A percentile compares a stretch with the other conserved stretches of the same genome.
These are phyloP conservation scores for Mortierella polycephala DNA, from an alignment of 371 early-diverging fungal species.

Conservation along the genomic window DNA sequence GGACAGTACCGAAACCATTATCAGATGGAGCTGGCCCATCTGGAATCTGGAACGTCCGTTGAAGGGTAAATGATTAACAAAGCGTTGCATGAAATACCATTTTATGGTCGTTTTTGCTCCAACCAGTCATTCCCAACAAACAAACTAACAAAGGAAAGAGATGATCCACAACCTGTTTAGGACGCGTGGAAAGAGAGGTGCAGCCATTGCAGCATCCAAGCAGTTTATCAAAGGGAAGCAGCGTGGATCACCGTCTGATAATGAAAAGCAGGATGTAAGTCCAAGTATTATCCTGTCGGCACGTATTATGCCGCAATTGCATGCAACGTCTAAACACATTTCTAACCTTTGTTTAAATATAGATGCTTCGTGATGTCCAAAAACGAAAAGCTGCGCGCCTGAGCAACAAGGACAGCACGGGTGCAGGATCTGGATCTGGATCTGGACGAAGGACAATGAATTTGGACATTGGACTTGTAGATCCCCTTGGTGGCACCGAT, in stretches of 20 bases:
- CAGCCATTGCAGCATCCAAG: conserved; percentile 65
- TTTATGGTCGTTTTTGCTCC: too few species aligned
- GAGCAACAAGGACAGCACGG: conserved; percentile 21
- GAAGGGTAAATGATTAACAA: conserved; percentile 36
- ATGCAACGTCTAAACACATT: too few species aligned
- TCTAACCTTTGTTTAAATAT: background rate
- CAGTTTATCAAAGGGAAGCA: conserved; percentile 59
- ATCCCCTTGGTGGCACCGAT: conserved; percentile 25
- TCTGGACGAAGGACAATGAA: conserved; percentile 14
- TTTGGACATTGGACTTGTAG: conserved; percentile 32
- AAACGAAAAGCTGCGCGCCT: conserved; percentile 36
- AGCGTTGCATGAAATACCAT: too few species aligned
- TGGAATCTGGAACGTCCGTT: conserved; percentile 51
- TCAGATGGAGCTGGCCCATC: conserved; percentile 59
- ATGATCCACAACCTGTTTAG: background rate
- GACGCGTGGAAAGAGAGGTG: conserved; percentile 67
- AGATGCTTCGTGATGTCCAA: conserved; percentile 45
- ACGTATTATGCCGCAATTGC: too few species aligned
- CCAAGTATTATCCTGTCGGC: conserved; percentile 14
- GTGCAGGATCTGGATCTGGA: conserved; percentile 16
- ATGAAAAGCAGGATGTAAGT: conserved; percentile 59
- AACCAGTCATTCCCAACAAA: too few species aligned
- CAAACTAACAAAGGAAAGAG: too few species aligned
- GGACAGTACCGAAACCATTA: conserved; percentile 65
- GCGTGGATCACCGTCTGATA: conserved; percentile 56